Evolutionary conservation across 106 monocot species (phyloP).

Genomic region (Acorus calamus): DNA sequence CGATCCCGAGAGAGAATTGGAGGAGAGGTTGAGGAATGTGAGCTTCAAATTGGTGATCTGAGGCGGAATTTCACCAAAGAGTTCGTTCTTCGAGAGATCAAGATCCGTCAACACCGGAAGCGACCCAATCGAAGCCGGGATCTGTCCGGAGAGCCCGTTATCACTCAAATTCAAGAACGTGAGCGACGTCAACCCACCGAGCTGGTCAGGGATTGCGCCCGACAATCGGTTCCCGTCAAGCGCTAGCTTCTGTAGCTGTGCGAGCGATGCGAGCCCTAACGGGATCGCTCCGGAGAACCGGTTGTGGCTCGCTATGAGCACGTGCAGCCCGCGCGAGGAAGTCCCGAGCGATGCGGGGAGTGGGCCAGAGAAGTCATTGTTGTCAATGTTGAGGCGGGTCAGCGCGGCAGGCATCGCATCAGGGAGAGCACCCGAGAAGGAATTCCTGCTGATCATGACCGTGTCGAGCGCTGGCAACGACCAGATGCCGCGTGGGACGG

Average conservation of each 20-base stretch:
- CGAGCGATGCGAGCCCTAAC: conserved; percentile 5
- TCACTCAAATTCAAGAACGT: conserved; percentile 27
- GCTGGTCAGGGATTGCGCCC: conserved; percentile 30
- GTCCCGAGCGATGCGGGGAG: conserved; percentile 28
- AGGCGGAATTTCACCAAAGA: conserved; percentile 31
- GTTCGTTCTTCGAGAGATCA: conserved; percentile 27
- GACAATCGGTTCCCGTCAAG: conserved; percentile 40
- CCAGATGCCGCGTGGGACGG: conserved; percentile 46
- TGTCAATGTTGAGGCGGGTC: conserved; percentile 30
- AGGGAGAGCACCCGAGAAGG: conserved; percentile 48
- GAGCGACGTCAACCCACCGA: conserved; percentile 17
- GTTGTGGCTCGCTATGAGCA: conserved; percentile 40
- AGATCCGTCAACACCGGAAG: conserved; percentile 18
- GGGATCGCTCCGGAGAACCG: conserved; percentile 44
- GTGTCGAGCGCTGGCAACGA: conserved; percentile 20
- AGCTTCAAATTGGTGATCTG: conserved; percentile 14
- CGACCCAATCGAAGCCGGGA: conserved; percentile 16
- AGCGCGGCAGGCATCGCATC: conserved; percentile 34
- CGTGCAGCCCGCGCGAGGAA: not conserved
- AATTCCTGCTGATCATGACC: conserved; percentile 29
- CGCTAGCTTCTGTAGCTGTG: conserved; percentile 16
- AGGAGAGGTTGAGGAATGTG: conserved; percentile 27
- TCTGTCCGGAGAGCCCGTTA: conserved; percentile 25
- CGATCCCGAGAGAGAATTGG: conserved; percentile 29
- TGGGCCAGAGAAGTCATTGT: conserved; percentile 52